Evolutionary conservation across 345 rosid species (phyloP).

Genomic region (Mangifera indica): DNA sequence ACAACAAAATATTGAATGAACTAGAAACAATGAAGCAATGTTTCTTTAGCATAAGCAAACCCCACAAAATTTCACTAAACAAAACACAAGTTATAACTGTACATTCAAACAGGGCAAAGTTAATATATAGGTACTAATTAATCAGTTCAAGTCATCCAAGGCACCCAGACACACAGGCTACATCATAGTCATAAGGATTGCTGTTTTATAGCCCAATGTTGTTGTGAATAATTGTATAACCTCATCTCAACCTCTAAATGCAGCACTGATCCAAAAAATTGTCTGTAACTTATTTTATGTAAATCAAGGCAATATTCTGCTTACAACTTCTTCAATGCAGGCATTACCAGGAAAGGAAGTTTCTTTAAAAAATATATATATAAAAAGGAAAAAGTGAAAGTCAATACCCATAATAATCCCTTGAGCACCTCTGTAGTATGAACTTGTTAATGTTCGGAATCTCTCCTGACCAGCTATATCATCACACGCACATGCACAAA

Average conservation of each 20-base stretch:
- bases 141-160: neutral
- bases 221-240: no score
- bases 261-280: no score
- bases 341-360: neutral
- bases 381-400: neutral
- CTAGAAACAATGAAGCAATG: no score
- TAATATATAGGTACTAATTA: neutral
- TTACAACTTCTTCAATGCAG: neutral
- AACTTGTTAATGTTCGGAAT: conserved; percentile 52
- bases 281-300: no score
- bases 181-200: no score
- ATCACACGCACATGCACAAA: neutral
- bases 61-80: no score
- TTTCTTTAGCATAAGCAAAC: no score
- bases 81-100: neutral
- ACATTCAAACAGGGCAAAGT: neutral
- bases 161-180: no score
- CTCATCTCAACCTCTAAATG: no score
- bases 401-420: conserved; percentile 45
- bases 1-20: neutral
- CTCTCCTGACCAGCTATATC: conserved; percentile 57
- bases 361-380: neutral
- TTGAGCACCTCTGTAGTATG: conserved; percentile 54
- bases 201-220: no score
- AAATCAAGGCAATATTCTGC: neutral